phyloP scores from a whole-genome alignment of 2,329 filamentous ascomycete species.

The Zasmidium cellare region DNA sequence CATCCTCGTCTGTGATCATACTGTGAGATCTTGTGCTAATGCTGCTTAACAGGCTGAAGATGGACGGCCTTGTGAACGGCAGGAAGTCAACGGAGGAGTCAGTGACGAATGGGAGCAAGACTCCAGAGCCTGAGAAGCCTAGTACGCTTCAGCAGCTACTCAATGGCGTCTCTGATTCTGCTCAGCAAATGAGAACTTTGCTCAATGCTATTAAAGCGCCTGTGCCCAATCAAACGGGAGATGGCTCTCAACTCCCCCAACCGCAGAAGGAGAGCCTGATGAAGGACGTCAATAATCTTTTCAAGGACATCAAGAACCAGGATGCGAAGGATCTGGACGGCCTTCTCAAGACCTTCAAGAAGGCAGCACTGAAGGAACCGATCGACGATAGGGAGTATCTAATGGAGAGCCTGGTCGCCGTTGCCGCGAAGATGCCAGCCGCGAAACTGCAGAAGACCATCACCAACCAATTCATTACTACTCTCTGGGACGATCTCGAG shows the following conservation, averaged over 20 bases:
- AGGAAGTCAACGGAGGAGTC: neutral
- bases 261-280: slow-evolving; percentile 26
- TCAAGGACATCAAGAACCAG: slow-evolving; percentile 26
- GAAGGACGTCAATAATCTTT: slow-evolving; percentile 23
- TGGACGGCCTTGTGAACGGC: slow-evolving; percentile 5
- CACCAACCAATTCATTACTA: slow-evolving; percentile 46
- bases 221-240: slow-evolving; percentile 42
- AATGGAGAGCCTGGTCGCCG: slow-evolving; percentile 58
- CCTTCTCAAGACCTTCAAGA: slow-evolving; percentile 40
- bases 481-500: slow-evolving; percentile 50
- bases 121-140: slow-evolving; percentile 20
- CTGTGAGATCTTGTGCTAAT: neutral
- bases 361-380: slow-evolving; percentile 47
- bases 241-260: slow-evolving; percentile 42
- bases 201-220: slow-evolving; percentile 34
- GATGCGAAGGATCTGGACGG: slow-evolving; percentile 33
- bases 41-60: neutral
- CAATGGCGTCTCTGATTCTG: slow-evolving; percentile 24
- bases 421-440: slow-evolving; percentile 45
- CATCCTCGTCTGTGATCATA: neutral
- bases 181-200: slow-evolving; percentile 29
- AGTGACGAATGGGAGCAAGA: neutral
- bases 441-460: slow-evolving; percentile 41
- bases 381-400: slow-evolving; percentile 63
- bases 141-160: slow-evolving; percentile 28